Conservation (phyloP, 345 rosid genomes). For the Gossypium australe region DNA sequence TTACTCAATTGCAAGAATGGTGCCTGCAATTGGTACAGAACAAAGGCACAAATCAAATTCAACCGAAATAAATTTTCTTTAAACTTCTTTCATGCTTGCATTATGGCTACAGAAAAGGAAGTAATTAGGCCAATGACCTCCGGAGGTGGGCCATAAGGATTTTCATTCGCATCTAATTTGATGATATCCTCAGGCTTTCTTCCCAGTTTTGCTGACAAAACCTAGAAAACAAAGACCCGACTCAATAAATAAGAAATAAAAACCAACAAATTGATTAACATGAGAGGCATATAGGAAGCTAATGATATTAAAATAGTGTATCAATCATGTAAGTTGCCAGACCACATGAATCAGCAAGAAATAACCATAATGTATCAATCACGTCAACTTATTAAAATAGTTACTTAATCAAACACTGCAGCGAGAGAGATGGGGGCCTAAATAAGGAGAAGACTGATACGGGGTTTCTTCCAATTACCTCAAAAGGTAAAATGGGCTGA, state of each 20-base stretch:
- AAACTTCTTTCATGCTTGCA: neutral
- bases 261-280: neutral
- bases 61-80: neutral
- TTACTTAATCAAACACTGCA: neutral
- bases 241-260: neutral
- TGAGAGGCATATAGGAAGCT: neutral
- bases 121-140: constrained; percentile 36
- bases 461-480: constrained; percentile 38
- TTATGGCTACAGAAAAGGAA: neutral
- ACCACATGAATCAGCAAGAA: neutral
- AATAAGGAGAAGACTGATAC: neutral
- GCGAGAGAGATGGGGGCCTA: neutral
- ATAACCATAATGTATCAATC: neutral
- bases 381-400: neutral
- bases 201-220: constrained; percentile 73
- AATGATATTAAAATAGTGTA: too few species aligned
- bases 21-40: neutral
- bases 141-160: constrained; percentile 98
- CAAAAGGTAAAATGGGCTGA: constrained; percentile 89
- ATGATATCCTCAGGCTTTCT: constrained; percentile 93
- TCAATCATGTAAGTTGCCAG: neutral
- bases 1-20: constrained; percentile 1
- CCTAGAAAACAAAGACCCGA: constrained; percentile 32
- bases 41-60: neutral
- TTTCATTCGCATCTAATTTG: constrained; percentile 97